Base-by-base conservation (phyloP, 2,329 filamentous ascomycete genomes). In the Ophiostoma populinum region DNA sequence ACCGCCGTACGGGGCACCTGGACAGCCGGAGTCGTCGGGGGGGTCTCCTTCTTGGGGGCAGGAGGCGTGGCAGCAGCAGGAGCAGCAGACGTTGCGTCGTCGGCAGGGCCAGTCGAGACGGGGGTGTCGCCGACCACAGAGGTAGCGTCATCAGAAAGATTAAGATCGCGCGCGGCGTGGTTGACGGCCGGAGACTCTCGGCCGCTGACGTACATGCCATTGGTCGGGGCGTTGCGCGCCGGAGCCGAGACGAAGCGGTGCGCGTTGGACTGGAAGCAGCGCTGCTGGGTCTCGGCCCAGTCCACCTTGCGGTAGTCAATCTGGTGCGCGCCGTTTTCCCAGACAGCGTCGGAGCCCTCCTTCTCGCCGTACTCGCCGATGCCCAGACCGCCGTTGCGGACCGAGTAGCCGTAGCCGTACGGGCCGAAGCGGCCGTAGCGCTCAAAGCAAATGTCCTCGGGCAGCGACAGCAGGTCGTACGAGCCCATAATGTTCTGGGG, bases 401-500 rank as follows among this genome's bases (percentile, higher is more conserved):
- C 61, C 21, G 79, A 81, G 53, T 95, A 95, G 7, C 87, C 87
- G 41, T 83, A 71, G 0, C 87, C 87, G 46, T 98, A 98, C 0
- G 87, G 80, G 0, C 82, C 86, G 20, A 90, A 70, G 43, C 85
- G 70, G 3, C 87, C 87, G 51, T 81, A 92, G 2, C 90, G 70
- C 46, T 98, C 90, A 50, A 93, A 94, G 57, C 90, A 98, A 31
- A 94, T 70, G 47, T 92, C 78, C 44, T 92, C 72, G 13, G 79
- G 71, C 24, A 95, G 59, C 1, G 75, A 77, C 10, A 95, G 56
- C 26, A 87, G 54, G 8, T 85, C 73, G 47, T 93, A 86, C 0
- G 83, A 92, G n/a, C 90, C 90, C 49, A 87, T 69, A 2, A 81
- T 70, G 39, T 83, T 70, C 32, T 90, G 72, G 0, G 90, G 90